Percentiles rank a stretch among this genome's conserved stretches.
Conservation (phyloP, 2,329 filamentous ascomycete genomes). For the Madurella fahalii region DNA sequence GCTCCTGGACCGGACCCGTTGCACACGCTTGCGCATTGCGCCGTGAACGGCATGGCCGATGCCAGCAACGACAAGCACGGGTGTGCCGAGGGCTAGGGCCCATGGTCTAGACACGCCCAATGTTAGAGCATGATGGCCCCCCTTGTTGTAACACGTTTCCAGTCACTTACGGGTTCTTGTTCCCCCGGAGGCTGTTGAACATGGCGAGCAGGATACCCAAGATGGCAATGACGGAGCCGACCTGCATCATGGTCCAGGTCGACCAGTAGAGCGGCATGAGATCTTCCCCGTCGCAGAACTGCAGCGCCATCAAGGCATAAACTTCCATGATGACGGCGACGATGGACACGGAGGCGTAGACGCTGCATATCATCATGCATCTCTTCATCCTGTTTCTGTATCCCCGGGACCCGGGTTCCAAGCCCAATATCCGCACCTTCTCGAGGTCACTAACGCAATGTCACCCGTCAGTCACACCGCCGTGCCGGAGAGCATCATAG, state of each 20-base stretch:
- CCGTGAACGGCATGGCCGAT: constrained; percentile 46
- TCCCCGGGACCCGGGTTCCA: constrained; percentile 27
- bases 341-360: constrained; percentile 43
- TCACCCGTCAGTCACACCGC: not conserved
- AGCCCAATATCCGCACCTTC: constrained; percentile 5
- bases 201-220: constrained; percentile 53
- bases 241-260: constrained; percentile 57
- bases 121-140: not conserved
- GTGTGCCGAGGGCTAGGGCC: constrained; percentile 57
- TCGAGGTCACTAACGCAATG: constrained; percentile 33
- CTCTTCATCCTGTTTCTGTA: constrained; percentile 35
- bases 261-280: constrained; percentile 59
- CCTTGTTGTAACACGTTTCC: not conserved
- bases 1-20: constrained; percentile 23
- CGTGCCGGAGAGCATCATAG: not conserved
- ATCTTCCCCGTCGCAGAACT: constrained; percentile 59
- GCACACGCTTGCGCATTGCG: constrained; percentile 35
- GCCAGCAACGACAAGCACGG: constrained; percentile 55
- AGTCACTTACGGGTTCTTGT: constrained; percentile 47
- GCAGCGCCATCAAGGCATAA: constrained; percentile 49
- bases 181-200: constrained; percentile 45
- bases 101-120: constrained; percentile 39
- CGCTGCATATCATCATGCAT: constrained; percentile 42
- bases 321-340: constrained; percentile 51
- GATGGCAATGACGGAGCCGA: constrained; percentile 56